Base-by-base conservation (phyloP, 495 filamentous ascomycete genomes). In the Penicillium silybi region DNA sequence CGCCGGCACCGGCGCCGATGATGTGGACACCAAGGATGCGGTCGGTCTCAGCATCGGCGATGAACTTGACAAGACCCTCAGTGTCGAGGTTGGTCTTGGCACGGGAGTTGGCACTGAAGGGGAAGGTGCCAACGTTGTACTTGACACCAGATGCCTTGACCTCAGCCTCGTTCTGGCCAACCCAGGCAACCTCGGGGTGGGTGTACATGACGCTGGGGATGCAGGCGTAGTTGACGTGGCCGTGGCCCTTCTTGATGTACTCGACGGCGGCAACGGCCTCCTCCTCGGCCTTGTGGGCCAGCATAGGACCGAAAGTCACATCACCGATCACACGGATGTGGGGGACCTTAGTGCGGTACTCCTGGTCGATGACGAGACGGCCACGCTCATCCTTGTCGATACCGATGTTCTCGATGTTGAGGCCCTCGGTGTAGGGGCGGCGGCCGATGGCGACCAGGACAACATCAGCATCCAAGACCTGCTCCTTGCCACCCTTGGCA, bases 171-270 rank as follows among this genome's bases (percentile, higher is more conserved):
- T 87, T 96, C 80, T 96, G 90, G 44, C 93, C 93, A 34, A 98
- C 93, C 93, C 93, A 98, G 32, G 93, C 92, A 54, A 97, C 93
- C 71, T 98, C 93, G 46, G 93, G 93, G 77, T 95, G 86, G 16
- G 93, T 97, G 81, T 98, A 98, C 93, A 98, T 98, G 74, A 98
- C 93, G 41, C 87, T 89, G 55, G 93, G 93, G 69, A 98, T 98
- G 73, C 86, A 89, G 66, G 84, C 88, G 80, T 98, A 98, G 85
- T 98, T 98, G 69, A 98, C 93, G 73, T 98, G 93, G 32, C 93
- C 93, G 74, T 92, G 87, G 54, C 89, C 90, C 78, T 96, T 97
- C 74, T 87, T 90, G 74, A 98, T 90, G 81, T 90, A 97, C 73
- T 98, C 93, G 38, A 97, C 80, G 37, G 82, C 91, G 11, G 93